A percentile compares a stretch with the other conserved stretches of the same genome.
Evolutionary conservation across 805 yeast genomes (phyloP).

Genomic region (Nakazawaea wickerhamii): DNA sequence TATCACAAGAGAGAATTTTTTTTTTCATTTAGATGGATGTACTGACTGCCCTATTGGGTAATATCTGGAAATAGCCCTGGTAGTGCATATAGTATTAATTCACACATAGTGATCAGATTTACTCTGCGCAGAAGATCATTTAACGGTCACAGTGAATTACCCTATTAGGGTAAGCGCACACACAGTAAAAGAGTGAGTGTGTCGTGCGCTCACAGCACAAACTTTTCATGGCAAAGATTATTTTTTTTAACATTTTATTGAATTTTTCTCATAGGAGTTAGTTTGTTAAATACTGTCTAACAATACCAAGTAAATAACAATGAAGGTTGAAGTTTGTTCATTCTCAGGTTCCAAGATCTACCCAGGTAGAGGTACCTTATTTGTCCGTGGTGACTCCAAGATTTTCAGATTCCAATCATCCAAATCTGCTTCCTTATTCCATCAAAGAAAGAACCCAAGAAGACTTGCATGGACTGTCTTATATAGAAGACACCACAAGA

Average conservation of each 20-base stretch:
- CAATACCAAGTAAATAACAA: conserved; percentile 30
- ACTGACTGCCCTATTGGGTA: not conserved
- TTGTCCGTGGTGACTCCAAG: conserved; percentile 99
- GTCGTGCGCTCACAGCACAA: not conserved
- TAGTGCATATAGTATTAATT: not conserved
- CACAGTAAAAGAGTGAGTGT: no score
- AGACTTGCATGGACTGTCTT: conserved; percentile 99
- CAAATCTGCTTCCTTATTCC: conserved; percentile 95
- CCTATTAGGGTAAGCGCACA: no score
- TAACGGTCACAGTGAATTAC: no score
- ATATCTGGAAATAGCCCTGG: not conserved
- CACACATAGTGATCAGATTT: no score
- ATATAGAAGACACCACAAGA: conserved; percentile 99
- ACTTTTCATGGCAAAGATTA: not conserved
- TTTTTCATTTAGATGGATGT: not conserved
- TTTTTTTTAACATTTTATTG: conserved; percentile 4
- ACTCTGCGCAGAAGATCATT: no score
- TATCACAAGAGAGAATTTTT: not conserved
- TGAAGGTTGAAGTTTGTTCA: conserved; percentile 99
- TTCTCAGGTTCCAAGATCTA: conserved; percentile 99
- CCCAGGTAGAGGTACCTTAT: conserved; percentile 99
- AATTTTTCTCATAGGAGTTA: not conserved
- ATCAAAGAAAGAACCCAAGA: conserved; percentile 99
- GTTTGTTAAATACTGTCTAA: not conserved
- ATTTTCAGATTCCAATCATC: conserved; percentile 98